Evolutionary conservation across 73 alveolate genomes (phyloP).

Genomic region (Paraurostyla sp.): DNA sequence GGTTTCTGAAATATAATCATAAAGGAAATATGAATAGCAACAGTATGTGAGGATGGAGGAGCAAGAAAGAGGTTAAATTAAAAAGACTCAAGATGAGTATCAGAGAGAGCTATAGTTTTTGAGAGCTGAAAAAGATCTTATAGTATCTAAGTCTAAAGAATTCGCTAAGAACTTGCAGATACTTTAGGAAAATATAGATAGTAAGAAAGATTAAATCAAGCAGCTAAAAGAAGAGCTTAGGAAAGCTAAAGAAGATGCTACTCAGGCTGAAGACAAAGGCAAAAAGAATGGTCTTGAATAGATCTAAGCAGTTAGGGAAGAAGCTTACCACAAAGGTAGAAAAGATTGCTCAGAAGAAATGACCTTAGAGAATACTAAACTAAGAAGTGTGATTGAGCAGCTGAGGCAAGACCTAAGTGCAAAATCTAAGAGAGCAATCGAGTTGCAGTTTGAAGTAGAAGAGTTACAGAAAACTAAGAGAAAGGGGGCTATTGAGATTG

Average conservation of each 20-base stretch:
- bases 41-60: background rate
- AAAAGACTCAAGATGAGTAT: conserved; percentile 5
- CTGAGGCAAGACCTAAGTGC: conserved; percentile 9
- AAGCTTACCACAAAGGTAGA: conserved; percentile 24
- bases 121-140: conserved; percentile 22
- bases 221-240: background rate
- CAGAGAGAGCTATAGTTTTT: conserved; percentile 2
- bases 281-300: conserved; percentile 5
- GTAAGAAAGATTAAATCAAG: background rate
- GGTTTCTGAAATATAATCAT: background rate
- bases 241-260: background rate
- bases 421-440: conserved; percentile 29
- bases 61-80: background rate
- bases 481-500: conserved; percentile 14
- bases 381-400: conserved; percentile 31
- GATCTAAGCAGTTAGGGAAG: conserved; percentile 3
- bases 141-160: conserved; percentile 16
- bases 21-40: background rate
- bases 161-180: conserved; percentile 17
- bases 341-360: conserved; percentile 47
- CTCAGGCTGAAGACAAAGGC: background rate
- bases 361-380: conserved; percentile 41
- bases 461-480: conserved; percentile 38
- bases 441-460: conserved; percentile 47
- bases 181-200: background rate